These are phyloP conservation scores for Cryptococcus neoformans DNA, from an alignment of 1,284 basidiomycete species.

Conservation along the genomic window DNA sequence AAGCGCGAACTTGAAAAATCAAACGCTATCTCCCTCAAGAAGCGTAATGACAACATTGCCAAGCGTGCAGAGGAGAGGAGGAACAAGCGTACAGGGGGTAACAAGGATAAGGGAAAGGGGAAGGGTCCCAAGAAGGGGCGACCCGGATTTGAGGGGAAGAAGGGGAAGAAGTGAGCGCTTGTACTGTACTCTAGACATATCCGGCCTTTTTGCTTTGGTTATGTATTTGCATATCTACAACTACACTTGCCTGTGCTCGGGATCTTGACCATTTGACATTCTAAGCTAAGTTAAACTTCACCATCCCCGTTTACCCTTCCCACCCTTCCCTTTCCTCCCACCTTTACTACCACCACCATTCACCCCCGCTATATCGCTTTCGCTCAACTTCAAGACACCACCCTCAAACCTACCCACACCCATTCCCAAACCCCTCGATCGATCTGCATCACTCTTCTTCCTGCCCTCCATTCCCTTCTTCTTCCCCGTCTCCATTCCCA, in stretches of 20 bases:
- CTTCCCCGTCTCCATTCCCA: slow-evolving; percentile 31
- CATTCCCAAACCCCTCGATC: slow-evolving; percentile 43
- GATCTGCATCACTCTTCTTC: slow-evolving; percentile 25
- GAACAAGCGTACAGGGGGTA: slow-evolving; percentile 65
- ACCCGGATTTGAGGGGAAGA: slow-evolving; percentile 42
- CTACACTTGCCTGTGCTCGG: neutral
- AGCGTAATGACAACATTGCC: slow-evolving; percentile 82
- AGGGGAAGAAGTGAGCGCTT: slow-evolving; percentile 18
- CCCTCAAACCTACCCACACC: slow-evolving; percentile 46
- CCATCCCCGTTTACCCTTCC: slow-evolving; percentile 7
- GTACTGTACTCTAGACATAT: neutral
- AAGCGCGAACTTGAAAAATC: slow-evolving; percentile 69
- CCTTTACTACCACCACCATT: slow-evolving; percentile 12
- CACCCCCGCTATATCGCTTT: slow-evolving; percentile 39
- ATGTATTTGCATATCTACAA: neutral
- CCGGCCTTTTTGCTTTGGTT: neutral
- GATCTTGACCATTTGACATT: neutral
- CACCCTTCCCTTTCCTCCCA: slow-evolving; percentile 9
- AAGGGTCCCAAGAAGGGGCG: slow-evolving; percentile 11
- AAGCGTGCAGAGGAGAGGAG: slow-evolving; percentile 71
- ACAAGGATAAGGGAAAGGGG: slow-evolving; percentile 42
- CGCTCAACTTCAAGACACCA: slow-evolving; percentile 43
- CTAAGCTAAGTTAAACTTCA: neutral
- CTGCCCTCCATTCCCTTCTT: slow-evolving; percentile 45
- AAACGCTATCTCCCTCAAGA: slow-evolving; percentile 80